Evolutionary conservation across 1,284 basidiomycete genomes (phyloP), one percentile per base, ranked within the genome.

Genomic region (Thelephora terrestris): DNA sequence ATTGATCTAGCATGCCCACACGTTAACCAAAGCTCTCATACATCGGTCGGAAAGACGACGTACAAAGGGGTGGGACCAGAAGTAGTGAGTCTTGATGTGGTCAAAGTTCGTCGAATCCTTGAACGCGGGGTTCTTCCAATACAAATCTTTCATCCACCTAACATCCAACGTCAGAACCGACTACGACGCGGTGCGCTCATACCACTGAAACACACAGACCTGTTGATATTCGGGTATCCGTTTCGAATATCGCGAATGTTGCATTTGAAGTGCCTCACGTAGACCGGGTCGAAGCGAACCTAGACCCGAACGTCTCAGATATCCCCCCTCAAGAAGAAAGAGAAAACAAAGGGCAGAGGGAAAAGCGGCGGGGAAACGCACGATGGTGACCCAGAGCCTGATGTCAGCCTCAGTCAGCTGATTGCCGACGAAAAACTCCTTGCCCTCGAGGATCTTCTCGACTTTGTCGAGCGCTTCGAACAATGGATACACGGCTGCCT

Each of bases 241-340:
- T 81, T 60, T 7, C 85, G 79, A 53, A 89, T 87, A 43, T 78
- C 77, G 34, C 81, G 81, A 55, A 90, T 66, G 73, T 96, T 95
- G 71, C 91, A 95, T 66, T 97, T 97, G 77, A 98, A 97, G 66
- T 92, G 88, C 1, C 81, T 81, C 47, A 86, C 78, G 67, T 99
- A 98, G 29, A 91, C 93, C 0, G 87, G 85, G 60, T 95, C 91
- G 61, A 80, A 81, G 25, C 74, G 74, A 43, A 72, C 67, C 74
- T 79, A 39, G 18, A 6, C 9, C 18, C 9, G 14, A n/a, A 12
- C 2, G 29, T 34, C n/a, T n/a, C 7, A 39, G 36, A 3, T 12
- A 14, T 12, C 12, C 25, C 7, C 6, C n/a, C n/a, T n/a, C n/a
- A n/a, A n/a, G n/a, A n/a, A n/a, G n/a, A n/a, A n/a, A n/a, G n/a